A percentile compares a stretch with the other conserved stretches of the same genome.
phyloP scores from a whole-genome alignment of 2,329 filamentous ascomycete species.

The Talaromyces sp. region DNA sequence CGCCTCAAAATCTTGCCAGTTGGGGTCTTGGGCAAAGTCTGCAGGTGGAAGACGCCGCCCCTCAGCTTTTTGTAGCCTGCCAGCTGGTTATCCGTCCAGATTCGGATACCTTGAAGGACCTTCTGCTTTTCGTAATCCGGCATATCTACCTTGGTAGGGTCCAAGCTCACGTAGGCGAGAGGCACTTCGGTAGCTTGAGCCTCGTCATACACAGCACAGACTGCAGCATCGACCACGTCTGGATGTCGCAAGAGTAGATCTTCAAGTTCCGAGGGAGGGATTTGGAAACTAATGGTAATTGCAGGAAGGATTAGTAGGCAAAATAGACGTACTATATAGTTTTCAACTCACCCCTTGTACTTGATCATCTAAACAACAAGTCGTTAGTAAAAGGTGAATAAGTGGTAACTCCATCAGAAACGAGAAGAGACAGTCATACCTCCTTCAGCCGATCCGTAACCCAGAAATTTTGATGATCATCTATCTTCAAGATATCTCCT shows the following conservation, averaged over 20 bases:
- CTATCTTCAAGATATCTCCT: conserved; percentile 18
- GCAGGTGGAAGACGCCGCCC: conserved; percentile 18
- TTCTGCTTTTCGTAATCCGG: not conserved
- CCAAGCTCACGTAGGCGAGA: conserved; percentile 15
- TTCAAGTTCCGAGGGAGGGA: conserved; percentile 11
- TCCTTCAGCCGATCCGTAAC: conserved; percentile 20
- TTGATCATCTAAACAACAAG: conserved; percentile 16
- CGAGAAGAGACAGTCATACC: conserved; percentile 6
- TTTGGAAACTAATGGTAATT: conserved; percentile 16
- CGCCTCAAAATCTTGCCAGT: conserved; percentile 19
- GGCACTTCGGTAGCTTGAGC: conserved; percentile 19
- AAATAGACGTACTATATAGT: not conserved
- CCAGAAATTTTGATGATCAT: conserved; percentile 17
- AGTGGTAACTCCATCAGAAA: too few relatives aligned
- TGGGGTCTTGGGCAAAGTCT: conserved; percentile 16
- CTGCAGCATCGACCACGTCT: conserved; percentile 17
- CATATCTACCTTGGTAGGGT: not conserved
- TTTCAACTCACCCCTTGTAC: conserved; percentile 17
- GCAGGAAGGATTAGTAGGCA: too few relatives aligned
- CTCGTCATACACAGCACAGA: conserved; percentile 19
- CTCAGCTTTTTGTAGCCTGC: conserved; percentile 20
- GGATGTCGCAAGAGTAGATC: conserved; percentile 7
- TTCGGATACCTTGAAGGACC: conserved; percentile 5
- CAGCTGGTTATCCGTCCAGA: conserved; percentile 13
- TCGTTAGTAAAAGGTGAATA: not conserved